Base-by-base conservation (phyloP, 1,284 basidiomycete genomes). In the Rugosomyces carneus region DNA sequence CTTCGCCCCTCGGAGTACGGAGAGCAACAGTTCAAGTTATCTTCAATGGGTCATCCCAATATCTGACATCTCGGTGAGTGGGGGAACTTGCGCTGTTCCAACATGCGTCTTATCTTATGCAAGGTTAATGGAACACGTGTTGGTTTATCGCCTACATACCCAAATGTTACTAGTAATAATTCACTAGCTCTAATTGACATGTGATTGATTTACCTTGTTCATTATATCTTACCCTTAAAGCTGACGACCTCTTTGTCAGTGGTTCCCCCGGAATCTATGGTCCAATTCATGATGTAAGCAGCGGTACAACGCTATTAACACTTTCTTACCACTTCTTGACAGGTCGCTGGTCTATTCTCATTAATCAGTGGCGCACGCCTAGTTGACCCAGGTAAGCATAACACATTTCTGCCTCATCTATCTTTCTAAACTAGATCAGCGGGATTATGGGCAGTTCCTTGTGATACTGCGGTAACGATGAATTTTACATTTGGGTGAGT, bases 381-480 rank as follows among this genome's bases (percentile, higher is more conserved):
- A 35, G 84, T 93, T 21, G 78, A 83, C 52, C 53, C 64, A 10
- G 60, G 73, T 76, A 55, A 51, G 72, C 59, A 31, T n/a, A 40
- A 34, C 36, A 21, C 39, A 40, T 15, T 15, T 10, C 18, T 20
- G 15, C 5, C 1, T 8, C 16, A 11, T 8, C 16, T 37, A 11
- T 24, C 36, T 7, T 32, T 18, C 36, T 48, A 7, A 44, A 26
- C 19, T 1, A 0, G 8, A 39, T 23, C 35, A 77, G 80, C 57
- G 42, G 91, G 91, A 1, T 82, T 83, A 61, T 94, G 89, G 86
- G 88, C 78, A 6, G 69, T 92, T 2, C 91, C 91, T 2, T 94
- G 91, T 57, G 73, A 82, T 50, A 85, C 82, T 0, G 66, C 70
- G 7, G 67, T 73, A 40, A 76, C 77, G 0, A 75, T 94, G 53